Evolutionary conservation across 2,329 filamentous ascomycete genomes (phyloP).

Genomic region (Colletotrichum sp.): DNA sequence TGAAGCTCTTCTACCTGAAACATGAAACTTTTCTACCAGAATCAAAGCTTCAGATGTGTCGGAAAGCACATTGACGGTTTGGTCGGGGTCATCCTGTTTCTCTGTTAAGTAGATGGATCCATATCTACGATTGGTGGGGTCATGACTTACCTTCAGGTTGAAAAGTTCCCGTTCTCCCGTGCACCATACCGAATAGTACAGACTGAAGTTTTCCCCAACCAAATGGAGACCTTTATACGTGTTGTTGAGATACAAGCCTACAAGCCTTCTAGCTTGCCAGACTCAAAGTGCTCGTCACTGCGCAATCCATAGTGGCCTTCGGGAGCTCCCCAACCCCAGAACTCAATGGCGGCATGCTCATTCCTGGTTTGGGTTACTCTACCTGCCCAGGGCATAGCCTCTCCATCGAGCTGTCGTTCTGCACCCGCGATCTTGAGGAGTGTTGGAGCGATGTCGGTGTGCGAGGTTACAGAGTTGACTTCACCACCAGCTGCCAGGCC

Average conservation of each 20-base stretch:
- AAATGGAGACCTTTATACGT: slow-evolving; percentile 59
- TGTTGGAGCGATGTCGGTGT: slow-evolving; percentile 58
- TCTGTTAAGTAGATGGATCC: neutral
- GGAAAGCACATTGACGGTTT: neutral
- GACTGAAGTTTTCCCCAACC: slow-evolving; percentile 47
- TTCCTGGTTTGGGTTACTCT: slow-evolving; percentile 24
- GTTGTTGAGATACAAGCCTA: slow-evolving; percentile 38
- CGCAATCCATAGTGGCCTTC: slow-evolving; percentile 10
- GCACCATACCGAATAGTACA: slow-evolving; percentile 63
- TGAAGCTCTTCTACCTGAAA: neutral
- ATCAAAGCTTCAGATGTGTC: neutral
- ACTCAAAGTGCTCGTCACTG: slow-evolving; percentile 31
- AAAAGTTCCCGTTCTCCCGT: slow-evolving; percentile 52
- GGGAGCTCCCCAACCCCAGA: slow-evolving; percentile 39
- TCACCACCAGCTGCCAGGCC: slow-evolving; percentile 37
- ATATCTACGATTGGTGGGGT: neutral
- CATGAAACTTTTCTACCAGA: neutral
- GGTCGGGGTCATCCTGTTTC: neutral
- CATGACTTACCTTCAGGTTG: slow-evolving; percentile 44
- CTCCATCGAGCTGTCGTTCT: slow-evolving; percentile 50
- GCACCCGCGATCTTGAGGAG: slow-evolving; percentile 41
- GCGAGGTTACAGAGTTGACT: slow-evolving; percentile 43
- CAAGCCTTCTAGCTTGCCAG: slow-evolving; percentile 38
- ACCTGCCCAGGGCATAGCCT: slow-evolving; percentile 38
- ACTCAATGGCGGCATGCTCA: slow-evolving; percentile 55